phyloP scores from a whole-genome alignment of 2,329 filamentous ascomycete genomes.

The Pseudocercospora pini-densiflorae region DNA sequence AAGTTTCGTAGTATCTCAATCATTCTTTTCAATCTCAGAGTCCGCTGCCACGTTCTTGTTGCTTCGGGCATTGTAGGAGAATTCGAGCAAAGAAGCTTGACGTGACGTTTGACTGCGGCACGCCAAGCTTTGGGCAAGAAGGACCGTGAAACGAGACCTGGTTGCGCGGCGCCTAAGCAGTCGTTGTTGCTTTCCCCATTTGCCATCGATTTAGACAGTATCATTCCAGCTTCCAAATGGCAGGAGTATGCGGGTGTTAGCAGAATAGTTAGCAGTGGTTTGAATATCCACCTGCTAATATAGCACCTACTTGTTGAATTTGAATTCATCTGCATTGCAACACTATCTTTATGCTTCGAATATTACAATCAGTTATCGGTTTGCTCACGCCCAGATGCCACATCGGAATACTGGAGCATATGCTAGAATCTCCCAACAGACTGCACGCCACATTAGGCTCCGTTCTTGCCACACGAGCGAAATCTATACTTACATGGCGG shows the following conservation, averaged over 20 bases:
- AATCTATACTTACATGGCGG: background rate
- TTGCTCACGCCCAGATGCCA: background rate
- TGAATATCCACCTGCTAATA: background rate
- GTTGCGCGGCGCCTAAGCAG: too few species aligned
- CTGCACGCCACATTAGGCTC: background rate
- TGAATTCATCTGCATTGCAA: background rate
- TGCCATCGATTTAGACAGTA: background rate
- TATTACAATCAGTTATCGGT: background rate
- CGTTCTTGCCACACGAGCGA: background rate
- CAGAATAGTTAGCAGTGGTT: background rate
- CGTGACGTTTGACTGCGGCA: background rate
- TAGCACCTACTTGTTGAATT: background rate
- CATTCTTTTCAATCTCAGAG: background rate
- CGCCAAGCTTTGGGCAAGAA: background rate
- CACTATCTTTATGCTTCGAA: background rate
- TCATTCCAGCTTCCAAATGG: background rate
- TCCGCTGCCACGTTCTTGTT: background rate
- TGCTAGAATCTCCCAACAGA: background rate
- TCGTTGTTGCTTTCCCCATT: background rate
- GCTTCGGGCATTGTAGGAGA: background rate
- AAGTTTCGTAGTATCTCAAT: background rate
- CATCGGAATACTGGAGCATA: background rate
- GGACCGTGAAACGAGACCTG: too few species aligned
- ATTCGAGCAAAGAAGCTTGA: background rate
- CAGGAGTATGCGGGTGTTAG: background rate